phyloP scores from a whole-genome alignment of 169 alveolate genomes.

The Blepharisma undulans region DNA sequence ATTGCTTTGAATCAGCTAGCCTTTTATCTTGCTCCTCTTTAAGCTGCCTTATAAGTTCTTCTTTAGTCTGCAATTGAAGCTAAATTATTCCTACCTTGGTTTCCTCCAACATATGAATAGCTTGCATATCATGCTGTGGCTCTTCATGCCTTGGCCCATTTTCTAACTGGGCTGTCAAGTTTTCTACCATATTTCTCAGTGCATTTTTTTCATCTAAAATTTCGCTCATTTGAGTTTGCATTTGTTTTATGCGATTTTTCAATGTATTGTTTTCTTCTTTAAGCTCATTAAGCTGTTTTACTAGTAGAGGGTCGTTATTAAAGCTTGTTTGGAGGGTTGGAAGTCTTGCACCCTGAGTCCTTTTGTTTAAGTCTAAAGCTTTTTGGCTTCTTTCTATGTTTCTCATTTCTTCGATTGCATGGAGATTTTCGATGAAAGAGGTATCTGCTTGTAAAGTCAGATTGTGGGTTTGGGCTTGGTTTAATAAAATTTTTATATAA shows the following conservation, averaged over 20 bases:
- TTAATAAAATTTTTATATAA: slow-evolving; percentile 14
- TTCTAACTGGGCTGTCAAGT: background rate
- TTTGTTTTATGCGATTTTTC: background rate
- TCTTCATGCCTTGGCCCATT: background rate
- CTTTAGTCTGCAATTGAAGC: slow-evolving; percentile 22
- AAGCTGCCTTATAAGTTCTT: slow-evolving; percentile 12
- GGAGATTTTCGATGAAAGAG: slow-evolving; percentile 14
- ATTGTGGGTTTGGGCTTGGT: background rate
- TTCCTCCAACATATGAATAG: slow-evolving; percentile 12
- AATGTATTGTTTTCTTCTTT: background rate
- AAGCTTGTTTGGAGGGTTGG: slow-evolving; percentile 10
- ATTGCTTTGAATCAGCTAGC: slow-evolving; percentile 34
- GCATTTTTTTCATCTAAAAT: background rate
- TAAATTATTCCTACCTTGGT: background rate
- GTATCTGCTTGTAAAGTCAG: background rate
- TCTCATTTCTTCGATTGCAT: slow-evolving; percentile 33
- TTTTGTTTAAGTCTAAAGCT: background rate
- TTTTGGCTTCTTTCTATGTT: background rate
- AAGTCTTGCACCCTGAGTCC: slow-evolving; percentile 24
- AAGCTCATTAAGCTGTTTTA: background rate
- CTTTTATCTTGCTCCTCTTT: slow-evolving; percentile 35
- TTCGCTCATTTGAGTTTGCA: background rate
- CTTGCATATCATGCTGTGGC: background rate
- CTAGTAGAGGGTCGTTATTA: background rate
- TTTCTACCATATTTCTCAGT: background rate